Percentiles rank a stretch among this genome's conserved stretches.
Evolutionary conservation across 257 asterid species (phyloP).

Genomic region (Verbascum thapsus): DNA sequence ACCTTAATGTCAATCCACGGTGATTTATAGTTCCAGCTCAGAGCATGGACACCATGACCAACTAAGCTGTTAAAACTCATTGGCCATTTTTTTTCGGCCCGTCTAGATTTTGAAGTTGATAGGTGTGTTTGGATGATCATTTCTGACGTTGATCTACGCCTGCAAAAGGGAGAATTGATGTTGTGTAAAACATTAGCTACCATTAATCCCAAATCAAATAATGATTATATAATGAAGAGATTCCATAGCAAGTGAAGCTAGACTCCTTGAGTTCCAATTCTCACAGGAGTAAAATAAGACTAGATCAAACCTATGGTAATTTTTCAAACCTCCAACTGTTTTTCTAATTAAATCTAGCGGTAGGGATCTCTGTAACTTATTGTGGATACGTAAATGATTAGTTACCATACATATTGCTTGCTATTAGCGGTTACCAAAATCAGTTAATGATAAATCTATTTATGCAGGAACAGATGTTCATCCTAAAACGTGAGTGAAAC

Average conservation of each 20-base stretch:
- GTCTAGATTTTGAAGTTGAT: conserved; percentile 27
- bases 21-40: conserved; percentile 26
- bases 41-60: conserved; percentile 31
- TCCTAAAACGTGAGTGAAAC: background rate
- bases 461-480: conserved; percentile 15
- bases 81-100: conserved; percentile 31
- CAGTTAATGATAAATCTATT: conserved; percentile 16
- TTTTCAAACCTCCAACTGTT: too few species aligned
- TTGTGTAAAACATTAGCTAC: background rate
- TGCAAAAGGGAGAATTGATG: conserved; percentile 31
- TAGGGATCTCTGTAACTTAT: too few species aligned
- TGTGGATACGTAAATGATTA: conserved; percentile 3
- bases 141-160: conserved; percentile 53
- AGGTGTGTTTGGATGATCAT: conserved; percentile 33
- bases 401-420: conserved; percentile 2
- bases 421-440: background rate
- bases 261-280: background rate
- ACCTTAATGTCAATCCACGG: conserved; percentile 29
- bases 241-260: background rate
- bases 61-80: conserved; percentile 24
- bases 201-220: background rate
- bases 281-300: conserved; percentile 2
- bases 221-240: background rate
- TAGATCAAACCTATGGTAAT: too few species aligned
- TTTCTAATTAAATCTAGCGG: too few species aligned